Evolutionary conservation across 306 rosid genomes (phyloP).

Genomic region (Arachis stenosperma): DNA sequence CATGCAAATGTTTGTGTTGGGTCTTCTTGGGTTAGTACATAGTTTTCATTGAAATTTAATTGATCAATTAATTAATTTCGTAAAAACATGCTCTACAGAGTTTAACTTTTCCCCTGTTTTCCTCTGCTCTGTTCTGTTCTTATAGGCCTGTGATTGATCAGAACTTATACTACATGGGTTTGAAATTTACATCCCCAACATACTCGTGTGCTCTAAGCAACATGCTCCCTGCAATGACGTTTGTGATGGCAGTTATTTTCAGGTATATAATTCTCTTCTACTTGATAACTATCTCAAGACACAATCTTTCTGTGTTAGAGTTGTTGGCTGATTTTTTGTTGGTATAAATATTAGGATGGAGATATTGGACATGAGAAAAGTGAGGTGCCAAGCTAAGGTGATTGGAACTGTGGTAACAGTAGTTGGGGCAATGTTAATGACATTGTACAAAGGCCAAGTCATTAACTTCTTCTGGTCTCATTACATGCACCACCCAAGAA

Average conservation of each 20-base stretch:
- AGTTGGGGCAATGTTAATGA: slow-evolving; percentile 93
- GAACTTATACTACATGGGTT: slow-evolving; percentile 80
- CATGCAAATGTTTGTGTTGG: slow-evolving; percentile 72
- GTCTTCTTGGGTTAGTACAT: slow-evolving; percentile 84
- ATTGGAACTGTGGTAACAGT: slow-evolving; percentile 81
- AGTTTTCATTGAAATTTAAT: background rate
- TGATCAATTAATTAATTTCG: background rate
- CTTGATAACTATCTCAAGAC: background rate
- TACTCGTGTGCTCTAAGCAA: slow-evolving; percentile 90
- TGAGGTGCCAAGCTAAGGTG: slow-evolving; percentile 74
- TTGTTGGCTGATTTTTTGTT: background rate
- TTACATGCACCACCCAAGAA: slow-evolving; percentile 49
- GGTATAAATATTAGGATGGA: slow-evolving; percentile 68
- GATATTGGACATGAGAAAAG: slow-evolving; percentile 60
- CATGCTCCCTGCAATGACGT: slow-evolving; percentile 92
- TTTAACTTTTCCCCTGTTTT: slow-evolving; percentile 1
- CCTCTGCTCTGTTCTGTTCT: background rate
- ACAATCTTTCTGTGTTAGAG: background rate
- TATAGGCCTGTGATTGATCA: slow-evolving; percentile 92
- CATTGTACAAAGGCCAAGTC: slow-evolving; percentile 85
- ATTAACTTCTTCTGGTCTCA: slow-evolving; percentile 58
- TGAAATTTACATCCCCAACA: slow-evolving; percentile 87
- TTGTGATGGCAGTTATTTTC: slow-evolving; percentile 81
- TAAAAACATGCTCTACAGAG: background rate
- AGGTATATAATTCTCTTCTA: slow-evolving; percentile 48